A percentile compares a stretch with the other conserved stretches of the same genome.
These are phyloP conservation scores for Cochlearia excelsa DNA, from an alignment of 345 rosid genomes.

Conservation along the genomic window DNA sequence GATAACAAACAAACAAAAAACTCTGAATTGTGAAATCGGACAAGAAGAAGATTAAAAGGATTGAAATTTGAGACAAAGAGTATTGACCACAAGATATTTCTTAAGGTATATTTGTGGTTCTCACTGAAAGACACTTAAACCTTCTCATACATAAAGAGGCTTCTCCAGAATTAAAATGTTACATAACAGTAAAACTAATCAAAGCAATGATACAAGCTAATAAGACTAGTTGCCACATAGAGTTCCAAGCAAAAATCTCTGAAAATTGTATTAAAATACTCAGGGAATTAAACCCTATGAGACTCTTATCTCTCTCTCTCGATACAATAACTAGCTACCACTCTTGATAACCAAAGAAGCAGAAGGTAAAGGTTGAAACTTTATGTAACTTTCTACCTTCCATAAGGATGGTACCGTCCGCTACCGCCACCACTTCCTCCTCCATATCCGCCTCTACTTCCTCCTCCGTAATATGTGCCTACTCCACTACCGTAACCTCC, in stretches of 20 bases:
- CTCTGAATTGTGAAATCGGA: slow-evolving; percentile 2
- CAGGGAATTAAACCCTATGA: too few relatives aligned
- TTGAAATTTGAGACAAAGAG: background rate
- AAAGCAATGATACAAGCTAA: slow-evolving; percentile 2
- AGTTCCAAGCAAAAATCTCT: background rate
- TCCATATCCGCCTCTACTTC: slow-evolving; percentile 60
- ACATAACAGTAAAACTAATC: slow-evolving; percentile 18
- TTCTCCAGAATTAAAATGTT: background rate
- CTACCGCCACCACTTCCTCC: slow-evolving; percentile 31
- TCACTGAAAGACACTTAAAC: background rate
- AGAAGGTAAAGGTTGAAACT: slow-evolving; percentile 18
- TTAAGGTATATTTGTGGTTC: slow-evolving; percentile 26
- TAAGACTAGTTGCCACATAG: slow-evolving; percentile 20
- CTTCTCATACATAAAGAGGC: background rate
- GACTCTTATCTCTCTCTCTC: too few relatives aligned
- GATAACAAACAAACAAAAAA: too few relatives aligned
- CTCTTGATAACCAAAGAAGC: too few relatives aligned
- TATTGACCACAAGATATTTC: slow-evolving; percentile 26
- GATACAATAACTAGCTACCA: too few relatives aligned
- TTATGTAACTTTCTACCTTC: slow-evolving; percentile 49
- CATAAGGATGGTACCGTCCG: slow-evolving; percentile 85
- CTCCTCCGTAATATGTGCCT: slow-evolving; percentile 44
- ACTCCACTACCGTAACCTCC: slow-evolving; percentile 41
- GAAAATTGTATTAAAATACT: too few relatives aligned
- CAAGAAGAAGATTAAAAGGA: background rate